Conservation (phyloP, 2,329 filamentous ascomycete species). For the Huntiella abstrusa region DNA sequence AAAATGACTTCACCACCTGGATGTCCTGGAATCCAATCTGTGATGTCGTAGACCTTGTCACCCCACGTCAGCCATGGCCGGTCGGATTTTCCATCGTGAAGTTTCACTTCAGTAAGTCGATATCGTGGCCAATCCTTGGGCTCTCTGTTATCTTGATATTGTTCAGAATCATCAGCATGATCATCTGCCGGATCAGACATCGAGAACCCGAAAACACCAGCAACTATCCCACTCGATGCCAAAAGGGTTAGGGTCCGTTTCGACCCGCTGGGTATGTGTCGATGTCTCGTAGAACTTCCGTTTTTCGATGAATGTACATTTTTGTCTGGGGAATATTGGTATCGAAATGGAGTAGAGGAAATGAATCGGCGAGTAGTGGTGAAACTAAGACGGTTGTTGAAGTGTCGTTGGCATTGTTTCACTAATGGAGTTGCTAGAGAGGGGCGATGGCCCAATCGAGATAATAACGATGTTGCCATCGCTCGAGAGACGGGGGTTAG, state of each 20-base stretch:
- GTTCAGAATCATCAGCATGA: not conserved
- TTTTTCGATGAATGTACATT: not conserved
- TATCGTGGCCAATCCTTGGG: slow-evolving; percentile 27
- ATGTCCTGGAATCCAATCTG: slow-evolving; percentile 46
- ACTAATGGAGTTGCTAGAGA: slow-evolving; percentile 6
- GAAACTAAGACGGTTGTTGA: not conserved
- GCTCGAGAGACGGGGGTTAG: slow-evolving; percentile 5
- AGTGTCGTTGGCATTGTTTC: slow-evolving; percentile 6
- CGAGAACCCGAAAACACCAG: slow-evolving; percentile 4
- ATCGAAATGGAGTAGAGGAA: slow-evolving; percentile 1
- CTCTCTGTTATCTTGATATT: slow-evolving; percentile 16
- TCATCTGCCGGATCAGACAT: slow-evolving; percentile 6
- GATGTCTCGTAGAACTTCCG: not conserved
- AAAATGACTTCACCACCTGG: slow-evolving; percentile 51
- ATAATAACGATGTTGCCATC: slow-evolving; percentile 12
- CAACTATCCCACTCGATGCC: slow-evolving; percentile 8
- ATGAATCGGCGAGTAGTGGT: not conserved
- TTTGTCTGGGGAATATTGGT: not conserved
- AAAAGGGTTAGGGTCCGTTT: slow-evolving; percentile 11
- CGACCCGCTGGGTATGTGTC: not conserved
- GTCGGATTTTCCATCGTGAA: slow-evolving; percentile 32
- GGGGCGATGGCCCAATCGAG: slow-evolving; percentile 8
- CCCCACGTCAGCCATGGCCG: slow-evolving; percentile 45
- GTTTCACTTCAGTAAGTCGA: slow-evolving; percentile 30
- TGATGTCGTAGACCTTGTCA: slow-evolving; percentile 51